These are phyloP conservation scores for Epicoccum sorghinum DNA, from an alignment of 2,329 filamentous ascomycete genomes.

Conservation along the genomic window DNA sequence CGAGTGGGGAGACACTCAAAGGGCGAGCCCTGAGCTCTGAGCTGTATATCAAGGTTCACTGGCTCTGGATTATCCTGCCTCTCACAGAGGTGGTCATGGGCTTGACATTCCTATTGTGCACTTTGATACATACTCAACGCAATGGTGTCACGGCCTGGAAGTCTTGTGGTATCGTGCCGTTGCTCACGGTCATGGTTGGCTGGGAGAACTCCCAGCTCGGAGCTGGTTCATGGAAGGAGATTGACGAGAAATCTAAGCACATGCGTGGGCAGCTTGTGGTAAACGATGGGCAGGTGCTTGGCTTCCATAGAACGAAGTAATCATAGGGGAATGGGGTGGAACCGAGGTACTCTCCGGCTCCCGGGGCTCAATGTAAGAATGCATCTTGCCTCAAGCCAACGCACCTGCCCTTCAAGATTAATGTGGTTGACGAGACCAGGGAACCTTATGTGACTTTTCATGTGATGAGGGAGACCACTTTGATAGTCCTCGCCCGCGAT, in stretches of 20 bases:
- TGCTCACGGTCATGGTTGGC: slow-evolving; percentile 3
- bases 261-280: neutral
- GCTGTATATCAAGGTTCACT: slow-evolving; percentile 3
- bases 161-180: neutral
- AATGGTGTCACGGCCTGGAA: neutral
- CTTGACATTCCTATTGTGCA: neutral
- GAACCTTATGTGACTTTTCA: too few relatives aligned
- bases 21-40: neutral
- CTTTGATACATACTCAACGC: neutral
- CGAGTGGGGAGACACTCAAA: neutral
- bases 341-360: too few relatives aligned
- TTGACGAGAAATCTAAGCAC: neutral
- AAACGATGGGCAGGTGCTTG: neutral
- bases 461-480: too few relatives aligned
- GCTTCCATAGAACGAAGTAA: neutral
- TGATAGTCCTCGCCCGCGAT: too few relatives aligned
- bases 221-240: neutral
- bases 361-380: too few relatives aligned
- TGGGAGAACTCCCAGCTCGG: neutral
- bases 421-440: too few relatives aligned
- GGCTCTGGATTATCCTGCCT: slow-evolving; percentile 6
- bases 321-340: too few relatives aligned
- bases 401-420: too few relatives aligned
- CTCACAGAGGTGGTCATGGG: slow-evolving; percentile 1
- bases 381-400: too few relatives aligned